Base-by-base conservation (phyloP, 192 early-diverging fungal genomes). In the Pilaira anomala region DNA sequence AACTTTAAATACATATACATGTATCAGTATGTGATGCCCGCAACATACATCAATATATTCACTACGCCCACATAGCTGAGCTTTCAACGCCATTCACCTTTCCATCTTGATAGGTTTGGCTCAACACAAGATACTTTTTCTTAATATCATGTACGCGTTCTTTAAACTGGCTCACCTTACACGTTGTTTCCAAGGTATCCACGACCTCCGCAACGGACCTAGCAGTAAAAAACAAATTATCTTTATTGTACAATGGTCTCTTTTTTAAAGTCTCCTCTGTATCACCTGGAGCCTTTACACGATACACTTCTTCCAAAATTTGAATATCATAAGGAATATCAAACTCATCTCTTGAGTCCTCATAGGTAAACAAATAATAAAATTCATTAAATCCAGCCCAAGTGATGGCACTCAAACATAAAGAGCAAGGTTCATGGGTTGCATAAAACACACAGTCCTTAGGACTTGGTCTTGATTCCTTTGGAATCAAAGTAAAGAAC, bases 271-370 rank as follows among this genome's bases (percentile, higher is more conserved):
- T 46, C 21, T 60, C 59, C n/a, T 60, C 59, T 14, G 41, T 60
- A 11, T 60, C 59, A 3, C 21, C 41, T n/a, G 59, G 59, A n/a
- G 59, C 40, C 59, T 60, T 60, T 18, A 60, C 59, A 9, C 59
- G 59, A 13, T 60, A 60, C 8, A 60, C 59, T 42, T 60, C 59
- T 48, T 60, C 59, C 40, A 60, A 45, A 48, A 60, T 60, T 0
- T 60, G 59, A 9, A 60, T 60, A 45, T 60, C 59, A 40, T 60
- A 60, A 25, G 59, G 59, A 24, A 60, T 60, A 28, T 39, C 59
- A 48, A 60, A 60, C 26, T 60, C 59, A 60, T 60, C 59, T 46
- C 59, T 42, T n/a, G 59, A 60, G 39, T 60, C 59, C 45, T 60
- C 8, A n/a, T 60, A 60, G n/a, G 59, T 60, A 9, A 60, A 60